Base-by-base conservation (phyloP, 768 basidiomycete species). In the Tricholoma flavovirens region DNA sequence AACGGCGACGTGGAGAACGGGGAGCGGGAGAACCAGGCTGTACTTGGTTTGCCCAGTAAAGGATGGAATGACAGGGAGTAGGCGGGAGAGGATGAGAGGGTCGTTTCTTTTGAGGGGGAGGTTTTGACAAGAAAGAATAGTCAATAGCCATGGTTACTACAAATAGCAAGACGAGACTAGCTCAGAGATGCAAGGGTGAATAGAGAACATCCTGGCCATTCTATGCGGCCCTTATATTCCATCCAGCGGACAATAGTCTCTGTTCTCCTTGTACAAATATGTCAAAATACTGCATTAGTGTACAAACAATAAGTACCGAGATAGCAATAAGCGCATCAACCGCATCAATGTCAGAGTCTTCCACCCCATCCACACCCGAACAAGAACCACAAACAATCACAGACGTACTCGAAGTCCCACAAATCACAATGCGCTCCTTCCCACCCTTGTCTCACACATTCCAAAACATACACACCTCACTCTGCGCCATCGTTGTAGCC, bases 1-100 rank as follows among this genome's bases (percentile, higher is more conserved):
- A 64, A 5, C 76, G 65, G 26, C 73, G 72, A 42, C 70, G 14
- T 1, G 35, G 14, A 69, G 17, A 73, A 73, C 5, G 76, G 77
- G 29, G 56, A n/a, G 62, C 74, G 3, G 87, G 87, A 14, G 87
- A 83, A 5, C 87, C 87, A 4, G 87, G 88, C 55, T 85, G 82
- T 54, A 90, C 84, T 59, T 72, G 75, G 17, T 81, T 71, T 4
- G 81, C 84, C 88, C 88, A 90, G 36, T 80, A 60, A 14, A 78
- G 64, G 46, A 89, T 86, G 36, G 75, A 2, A 78, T 71, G 60
- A 75, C 75, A 17, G 11, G 69, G 59, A 3, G 67, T 57, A 9
- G 63, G 22, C 26, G 73, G 72, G 5, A 38, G 17, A 14, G 72
- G 71, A 29, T 57, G 64, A 11, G 61, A 48, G 19, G 73, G 67